Percentiles rank a stretch among this genome's conserved stretches.
Evolutionary conservation across 176 grass and related monocot genomes (phyloP).

Genomic region (Oryza meridionalis): DNA sequence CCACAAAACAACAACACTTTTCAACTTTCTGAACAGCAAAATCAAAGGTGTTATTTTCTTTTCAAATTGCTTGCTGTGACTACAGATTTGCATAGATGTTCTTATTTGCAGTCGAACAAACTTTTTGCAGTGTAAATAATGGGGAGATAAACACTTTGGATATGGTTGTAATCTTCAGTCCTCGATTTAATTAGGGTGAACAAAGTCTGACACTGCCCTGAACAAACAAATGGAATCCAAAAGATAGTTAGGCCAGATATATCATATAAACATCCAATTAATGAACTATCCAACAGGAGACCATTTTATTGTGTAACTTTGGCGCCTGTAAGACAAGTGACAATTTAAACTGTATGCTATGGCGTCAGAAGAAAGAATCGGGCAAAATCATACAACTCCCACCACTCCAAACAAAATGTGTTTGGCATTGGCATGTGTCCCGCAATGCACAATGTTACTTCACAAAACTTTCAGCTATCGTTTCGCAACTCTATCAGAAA

Average conservation of each 20-base stretch:
- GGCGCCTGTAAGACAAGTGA: slow-evolving; percentile 19
- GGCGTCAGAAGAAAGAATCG: slow-evolving; percentile 29
- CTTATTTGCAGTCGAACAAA: too few relatives aligned
- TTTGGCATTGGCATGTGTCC: neutral
- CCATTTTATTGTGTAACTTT: slow-evolving; percentile 40
- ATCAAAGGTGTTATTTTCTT: neutral
- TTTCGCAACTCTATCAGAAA: slow-evolving; percentile 40
- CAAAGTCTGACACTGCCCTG: neutral
- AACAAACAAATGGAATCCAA: slow-evolving; percentile 38
- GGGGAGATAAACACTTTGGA: neutral
- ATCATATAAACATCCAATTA: slow-evolving; percentile 34
- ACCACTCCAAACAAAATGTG: slow-evolving; percentile 20
- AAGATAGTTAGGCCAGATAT: slow-evolving; percentile 10
- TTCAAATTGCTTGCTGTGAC: neutral
- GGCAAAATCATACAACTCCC: slow-evolving; percentile 49
- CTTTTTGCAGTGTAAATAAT: neutral
- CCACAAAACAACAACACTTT: too few relatives aligned
- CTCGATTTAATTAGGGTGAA: neutral
- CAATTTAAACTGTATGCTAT: slow-evolving; percentile 1
- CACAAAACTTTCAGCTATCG: slow-evolving; percentile 32
- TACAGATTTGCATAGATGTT: too few relatives aligned
- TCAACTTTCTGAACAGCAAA: too few relatives aligned
- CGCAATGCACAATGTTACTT: neutral
- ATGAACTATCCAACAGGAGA: slow-evolving; percentile 27
- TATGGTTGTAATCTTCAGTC: neutral